These are phyloP conservation scores for Ilyonectria sp. DNA, from an alignment of 2,329 filamentous ascomycete species.

Conservation along the genomic window DNA sequence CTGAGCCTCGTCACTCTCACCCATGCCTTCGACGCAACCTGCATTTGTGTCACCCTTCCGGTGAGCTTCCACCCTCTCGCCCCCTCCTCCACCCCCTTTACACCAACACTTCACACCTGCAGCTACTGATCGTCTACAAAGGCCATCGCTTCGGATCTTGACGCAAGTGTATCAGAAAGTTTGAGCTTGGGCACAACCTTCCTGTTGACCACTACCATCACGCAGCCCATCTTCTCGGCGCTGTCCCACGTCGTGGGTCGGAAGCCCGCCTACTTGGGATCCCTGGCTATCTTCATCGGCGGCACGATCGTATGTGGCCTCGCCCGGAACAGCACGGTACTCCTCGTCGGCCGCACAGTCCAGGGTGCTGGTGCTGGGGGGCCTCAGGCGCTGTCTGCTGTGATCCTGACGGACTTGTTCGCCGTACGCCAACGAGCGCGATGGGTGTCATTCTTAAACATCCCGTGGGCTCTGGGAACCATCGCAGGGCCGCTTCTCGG, in stretches of 20 bases:
- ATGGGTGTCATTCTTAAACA: constrained; percentile 55
- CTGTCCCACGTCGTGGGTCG: constrained; percentile 55
- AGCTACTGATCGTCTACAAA: constrained; percentile 23
- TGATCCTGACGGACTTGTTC: constrained; percentile 58
- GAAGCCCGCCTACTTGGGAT: constrained; percentile 45
- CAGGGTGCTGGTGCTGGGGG: constrained; percentile 57
- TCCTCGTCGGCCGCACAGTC: constrained; percentile 53
- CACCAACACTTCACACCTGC: background rate
- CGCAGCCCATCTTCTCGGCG: constrained; percentile 65
- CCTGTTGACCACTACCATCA: constrained; percentile 75
- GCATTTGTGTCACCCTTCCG: constrained; percentile 49
- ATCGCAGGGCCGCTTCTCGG: constrained; percentile 47
- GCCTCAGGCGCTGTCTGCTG: constrained; percentile 50
- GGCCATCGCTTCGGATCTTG: constrained; percentile 44
- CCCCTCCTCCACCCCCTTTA: background rate
- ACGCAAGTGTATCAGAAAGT: constrained; percentile 45
- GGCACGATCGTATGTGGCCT: constrained; percentile 59
- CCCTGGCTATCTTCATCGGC: constrained; percentile 52
- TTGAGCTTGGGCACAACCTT: constrained; percentile 72
- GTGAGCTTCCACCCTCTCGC: constrained; percentile 26
- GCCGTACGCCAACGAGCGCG: constrained; percentile 59
- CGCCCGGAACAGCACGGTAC: constrained; percentile 47
- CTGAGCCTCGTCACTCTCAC: constrained; percentile 42
- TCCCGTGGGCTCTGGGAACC: constrained; percentile 72
- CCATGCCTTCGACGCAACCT: constrained; percentile 48